Conservation (phyloP, 2,329 filamentous ascomycete species). For the Cladophialophora chaetospira region DNA sequence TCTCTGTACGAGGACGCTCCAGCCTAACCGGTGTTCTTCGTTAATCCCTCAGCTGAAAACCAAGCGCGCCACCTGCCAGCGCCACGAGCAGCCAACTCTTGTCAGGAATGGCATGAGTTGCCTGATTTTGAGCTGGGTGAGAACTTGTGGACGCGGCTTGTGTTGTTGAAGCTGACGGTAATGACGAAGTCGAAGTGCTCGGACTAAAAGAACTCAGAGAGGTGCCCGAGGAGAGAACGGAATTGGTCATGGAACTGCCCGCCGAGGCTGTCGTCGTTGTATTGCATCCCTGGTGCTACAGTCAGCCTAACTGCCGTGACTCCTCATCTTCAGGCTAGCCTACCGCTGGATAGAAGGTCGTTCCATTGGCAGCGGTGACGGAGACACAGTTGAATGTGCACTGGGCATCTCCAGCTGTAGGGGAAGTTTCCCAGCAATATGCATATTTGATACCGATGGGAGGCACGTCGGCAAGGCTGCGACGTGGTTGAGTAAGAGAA, state of each 20-base stretch:
- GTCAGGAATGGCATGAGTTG: not conserved
- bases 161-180: not conserved
- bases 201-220: not conserved
- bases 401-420: slow-evolving; percentile 4
- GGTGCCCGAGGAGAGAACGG: not conserved
- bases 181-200: not conserved
- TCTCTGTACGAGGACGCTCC: not conserved
- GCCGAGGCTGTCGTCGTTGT: not conserved
- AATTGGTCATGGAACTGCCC: not conserved
- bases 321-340: not conserved
- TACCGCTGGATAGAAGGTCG: slow-evolving; percentile 10
- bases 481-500: not conserved
- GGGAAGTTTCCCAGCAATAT: slow-evolving; percentile 9
- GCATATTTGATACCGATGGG: slow-evolving; percentile 8
- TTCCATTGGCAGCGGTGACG: slow-evolving; percentile 10
- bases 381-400: slow-evolving; percentile 9
- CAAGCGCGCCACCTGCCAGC: not conserved
- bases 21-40: not conserved
- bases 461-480: slow-evolving; percentile 5
- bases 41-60: not conserved
- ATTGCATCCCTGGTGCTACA: not conserved
- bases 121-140: not conserved
- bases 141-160: not conserved
- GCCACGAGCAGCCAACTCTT: not conserved
- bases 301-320: not conserved